Conservation (phyloP, 495 filamentous ascomycete species). For the Cenococcum geophilum region DNA sequence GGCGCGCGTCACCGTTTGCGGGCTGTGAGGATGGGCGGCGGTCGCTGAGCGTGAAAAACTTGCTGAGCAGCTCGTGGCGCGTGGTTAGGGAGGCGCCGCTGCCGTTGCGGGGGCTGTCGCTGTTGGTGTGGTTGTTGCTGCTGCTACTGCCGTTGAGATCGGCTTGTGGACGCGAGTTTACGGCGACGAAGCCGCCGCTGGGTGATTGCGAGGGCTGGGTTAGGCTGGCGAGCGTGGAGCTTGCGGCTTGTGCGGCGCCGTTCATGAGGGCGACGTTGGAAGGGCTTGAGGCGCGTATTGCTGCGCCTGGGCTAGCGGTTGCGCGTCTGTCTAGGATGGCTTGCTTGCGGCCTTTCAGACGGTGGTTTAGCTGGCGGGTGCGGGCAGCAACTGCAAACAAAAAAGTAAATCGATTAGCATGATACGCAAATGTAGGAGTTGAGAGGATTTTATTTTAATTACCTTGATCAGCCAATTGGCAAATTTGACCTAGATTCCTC, state of each 20-base stretch:
- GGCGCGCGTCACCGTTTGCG: conserved; percentile 14
- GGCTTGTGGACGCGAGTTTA: conserved; percentile 45
- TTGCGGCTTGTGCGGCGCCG: conserved; percentile 24
- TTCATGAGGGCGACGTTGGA: conserved; percentile 36
- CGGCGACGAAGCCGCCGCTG: conserved; percentile 52
- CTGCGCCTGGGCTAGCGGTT: conserved; percentile 26
- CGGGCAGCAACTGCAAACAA: conserved; percentile 61
- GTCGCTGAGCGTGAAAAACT: conserved; percentile 53
- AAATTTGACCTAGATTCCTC: conserved; percentile 64
- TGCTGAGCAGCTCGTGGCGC: conserved; percentile 37
- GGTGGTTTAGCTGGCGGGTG: conserved; percentile 76
- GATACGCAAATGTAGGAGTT: not conserved
- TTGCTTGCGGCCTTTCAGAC: conserved; percentile 65
- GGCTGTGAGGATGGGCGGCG: conserved; percentile 30
- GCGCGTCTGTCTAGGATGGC: conserved; percentile 56
- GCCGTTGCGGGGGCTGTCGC: conserved; percentile 12
- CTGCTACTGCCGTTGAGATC: conserved; percentile 20
- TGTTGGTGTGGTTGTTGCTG: too few species aligned
- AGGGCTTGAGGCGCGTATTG: conserved; percentile 36
- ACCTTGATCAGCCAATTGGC: conserved; percentile 63
- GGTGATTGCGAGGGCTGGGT: conserved; percentile 40
- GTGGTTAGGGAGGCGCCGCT: conserved; percentile 28
- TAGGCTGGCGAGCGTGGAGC: conserved; percentile 14
- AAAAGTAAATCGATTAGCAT: too few species aligned
- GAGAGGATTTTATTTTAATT: not conserved